These are phyloP conservation scores for Sequoiadendron giganteum DNA, from an alignment of 75 land plant genomes.

Conservation along the genomic window DNA sequence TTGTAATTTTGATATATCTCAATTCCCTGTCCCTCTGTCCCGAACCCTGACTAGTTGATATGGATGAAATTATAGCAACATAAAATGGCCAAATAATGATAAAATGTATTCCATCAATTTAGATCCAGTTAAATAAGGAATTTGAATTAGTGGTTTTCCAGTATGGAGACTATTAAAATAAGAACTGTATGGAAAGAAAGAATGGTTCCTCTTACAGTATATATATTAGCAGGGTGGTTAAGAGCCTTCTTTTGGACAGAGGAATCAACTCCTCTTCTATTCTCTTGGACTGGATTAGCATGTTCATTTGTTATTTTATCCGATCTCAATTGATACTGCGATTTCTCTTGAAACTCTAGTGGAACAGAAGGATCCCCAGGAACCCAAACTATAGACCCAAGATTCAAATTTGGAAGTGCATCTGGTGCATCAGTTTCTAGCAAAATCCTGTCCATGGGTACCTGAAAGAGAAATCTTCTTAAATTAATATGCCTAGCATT, in stretches of 20 bases:
- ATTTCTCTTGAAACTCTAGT: slow-evolving; percentile 17
- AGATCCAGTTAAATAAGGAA: not conserved
- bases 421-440: slow-evolving; percentile 92
- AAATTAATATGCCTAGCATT: slow-evolving; percentile 5
- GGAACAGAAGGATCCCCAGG: slow-evolving; percentile 47
- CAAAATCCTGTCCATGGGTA: slow-evolving; percentile 69
- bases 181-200: not conserved
- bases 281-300: not conserved
- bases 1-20: not conserved
- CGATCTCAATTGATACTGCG: not conserved
- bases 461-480: slow-evolving; percentile 24
- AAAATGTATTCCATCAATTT: not conserved
- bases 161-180: not conserved
- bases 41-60: not conserved
- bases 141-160: not conserved
- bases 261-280: slow-evolving; percentile 11
- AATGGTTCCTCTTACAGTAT: slow-evolving; percentile 32
- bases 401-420: slow-evolving; percentile 53
- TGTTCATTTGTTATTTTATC: slow-evolving; percentile 1
- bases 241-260: slow-evolving; percentile 35
- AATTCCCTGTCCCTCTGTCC: not conserved
- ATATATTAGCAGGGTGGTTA: slow-evolving; percentile 96
- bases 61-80: not conserved
- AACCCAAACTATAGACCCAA: slow-evolving; percentile 39
- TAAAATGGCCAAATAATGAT: not conserved